A percentile compares a stretch with the other conserved stretches of the same genome.
Conservation (phyloP, 371 early-diverging fungal genomes). For the Mucor saturninus region DNA sequence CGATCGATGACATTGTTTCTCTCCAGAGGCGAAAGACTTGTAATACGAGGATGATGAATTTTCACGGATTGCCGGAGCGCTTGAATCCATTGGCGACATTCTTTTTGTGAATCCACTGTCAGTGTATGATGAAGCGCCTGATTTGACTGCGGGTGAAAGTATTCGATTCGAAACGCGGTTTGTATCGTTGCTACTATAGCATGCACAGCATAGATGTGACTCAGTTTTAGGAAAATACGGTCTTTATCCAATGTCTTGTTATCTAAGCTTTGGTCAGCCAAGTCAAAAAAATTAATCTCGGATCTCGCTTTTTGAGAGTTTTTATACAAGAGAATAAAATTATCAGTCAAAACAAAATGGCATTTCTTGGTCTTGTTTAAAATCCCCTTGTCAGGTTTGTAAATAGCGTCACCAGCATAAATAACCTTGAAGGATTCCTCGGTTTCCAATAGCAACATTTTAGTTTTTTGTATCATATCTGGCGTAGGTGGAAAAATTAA, state of each 20-base stretch:
- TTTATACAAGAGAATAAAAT: slow-evolving; percentile 40
- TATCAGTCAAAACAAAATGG: slow-evolving; percentile 42
- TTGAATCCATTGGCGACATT: slow-evolving; percentile 39
- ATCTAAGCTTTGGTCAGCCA: not conserved
- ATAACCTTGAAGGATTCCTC: slow-evolving; percentile 29
- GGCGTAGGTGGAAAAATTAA: slow-evolving; percentile 26
- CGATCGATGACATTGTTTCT: slow-evolving; percentile 33
- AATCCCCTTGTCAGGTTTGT: slow-evolving; percentile 26
- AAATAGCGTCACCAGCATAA: slow-evolving; percentile 37
- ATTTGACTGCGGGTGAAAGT: slow-evolving; percentile 34
- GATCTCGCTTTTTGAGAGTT: slow-evolving; percentile 35
- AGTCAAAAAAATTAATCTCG: slow-evolving; percentile 27
- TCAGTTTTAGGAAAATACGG: slow-evolving; percentile 26
- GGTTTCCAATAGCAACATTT: not conserved
- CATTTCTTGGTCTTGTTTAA: slow-evolving; percentile 26
- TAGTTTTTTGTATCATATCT: slow-evolving; percentile 6
- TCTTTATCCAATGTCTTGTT: slow-evolving; percentile 26
- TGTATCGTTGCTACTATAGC: not conserved
- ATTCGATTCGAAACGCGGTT: slow-evolving; percentile 38
- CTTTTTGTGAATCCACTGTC: slow-evolving; percentile 22
- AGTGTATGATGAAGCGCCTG: slow-evolving; percentile 25
- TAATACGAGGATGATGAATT: slow-evolving; percentile 26
- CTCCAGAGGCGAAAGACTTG: slow-evolving; percentile 26
- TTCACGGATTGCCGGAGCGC: slow-evolving; percentile 28
- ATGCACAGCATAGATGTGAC: slow-evolving; percentile 41